Evolutionary conservation across 345 rosid genomes (phyloP), one percentile per base, ranked within the genome.

Genomic region (Camelina neglecta): DNA sequence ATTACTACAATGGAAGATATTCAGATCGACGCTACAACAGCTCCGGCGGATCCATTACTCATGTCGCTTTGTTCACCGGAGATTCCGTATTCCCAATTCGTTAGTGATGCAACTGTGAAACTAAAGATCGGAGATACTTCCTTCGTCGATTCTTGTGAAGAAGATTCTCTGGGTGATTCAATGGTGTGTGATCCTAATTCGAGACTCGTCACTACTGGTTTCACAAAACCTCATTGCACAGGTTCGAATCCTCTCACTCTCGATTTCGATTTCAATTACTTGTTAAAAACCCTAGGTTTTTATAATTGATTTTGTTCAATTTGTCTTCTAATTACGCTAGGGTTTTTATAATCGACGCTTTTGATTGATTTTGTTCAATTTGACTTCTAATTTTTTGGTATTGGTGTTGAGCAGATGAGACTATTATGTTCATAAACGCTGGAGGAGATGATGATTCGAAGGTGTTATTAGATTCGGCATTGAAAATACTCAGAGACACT

Each of bases 101-200:
- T 66, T 33, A 79, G 73, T 53, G 79, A 63, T 49, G 66, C 54
- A 9, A 70, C 70, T 1, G 50, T 58, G 75, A 78, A 75, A 45
- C 69, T 81, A 76, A 89, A 83, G 77, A 64, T 50, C 15, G 69
- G 81, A 59, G 88, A 78, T 53, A 77, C 86, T 48, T 13, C 65
- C 11, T 16, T 67, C 11, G 16, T 67, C 77, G 83, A 77, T 24
- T 85, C 79, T 8, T 83, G 65, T 62, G 80, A 65, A 0, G 89
- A 79, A 0, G 89, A 79, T 55, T 78, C 86, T 74, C 74, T 65
- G 51, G 79, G 60, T 29, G 92, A 87, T 80, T 86, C 82, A 2
- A 85, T 94, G 97, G 83, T 92, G 6, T 94, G 93, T 55, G 96
- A 90, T 79, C 83, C 96, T 3, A 85, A 75, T 80, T 86, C 97